These are phyloP conservation scores for Hebeloma cylindrosporum DNA, from an alignment of 768 basidiomycete genomes.

Conservation along the genomic window DNA sequence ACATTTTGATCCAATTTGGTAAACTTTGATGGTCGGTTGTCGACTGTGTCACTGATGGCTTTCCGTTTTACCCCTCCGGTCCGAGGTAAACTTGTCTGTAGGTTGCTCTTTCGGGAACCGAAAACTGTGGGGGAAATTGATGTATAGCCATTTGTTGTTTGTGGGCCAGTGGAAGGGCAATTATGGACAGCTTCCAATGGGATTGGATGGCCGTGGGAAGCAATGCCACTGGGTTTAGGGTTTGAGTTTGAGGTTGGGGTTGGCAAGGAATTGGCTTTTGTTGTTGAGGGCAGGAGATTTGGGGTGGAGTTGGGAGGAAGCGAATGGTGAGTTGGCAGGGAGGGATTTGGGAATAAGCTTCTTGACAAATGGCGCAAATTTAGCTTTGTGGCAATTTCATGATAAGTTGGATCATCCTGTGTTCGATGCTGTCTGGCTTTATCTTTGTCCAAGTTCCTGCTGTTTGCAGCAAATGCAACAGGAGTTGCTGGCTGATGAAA, in stretches of 20 bases:
- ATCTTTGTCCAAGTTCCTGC: too few species aligned
- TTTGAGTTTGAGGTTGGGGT: too few species aligned
- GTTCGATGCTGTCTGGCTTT: too few species aligned
- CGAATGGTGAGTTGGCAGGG: neutral
- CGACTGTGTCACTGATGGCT: neutral
- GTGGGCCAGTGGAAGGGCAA: too few species aligned
- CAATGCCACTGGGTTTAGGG: too few species aligned
- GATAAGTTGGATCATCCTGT: too few species aligned
- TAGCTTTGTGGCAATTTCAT: too few species aligned
- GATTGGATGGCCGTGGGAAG: neutral
- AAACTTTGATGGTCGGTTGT: neutral
- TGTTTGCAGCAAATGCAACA: too few species aligned
- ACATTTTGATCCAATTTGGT: neutral
- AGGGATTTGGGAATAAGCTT: neutral
- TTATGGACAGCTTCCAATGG: neutral
- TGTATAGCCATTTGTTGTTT: too few species aligned
- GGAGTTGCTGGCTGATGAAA: too few species aligned
- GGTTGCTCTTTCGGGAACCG: neutral
- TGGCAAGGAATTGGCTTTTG: neutral
- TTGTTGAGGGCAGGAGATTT: neutral
- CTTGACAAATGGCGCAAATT: neutral
- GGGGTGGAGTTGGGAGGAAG: neutral
- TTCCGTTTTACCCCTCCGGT: neutral
- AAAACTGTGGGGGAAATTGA: too few species aligned
- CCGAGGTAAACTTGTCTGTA: neutral